Base-by-base conservation (phyloP, 176 grass and related monocot genomes). In the Oryza rufipogon region DNA sequence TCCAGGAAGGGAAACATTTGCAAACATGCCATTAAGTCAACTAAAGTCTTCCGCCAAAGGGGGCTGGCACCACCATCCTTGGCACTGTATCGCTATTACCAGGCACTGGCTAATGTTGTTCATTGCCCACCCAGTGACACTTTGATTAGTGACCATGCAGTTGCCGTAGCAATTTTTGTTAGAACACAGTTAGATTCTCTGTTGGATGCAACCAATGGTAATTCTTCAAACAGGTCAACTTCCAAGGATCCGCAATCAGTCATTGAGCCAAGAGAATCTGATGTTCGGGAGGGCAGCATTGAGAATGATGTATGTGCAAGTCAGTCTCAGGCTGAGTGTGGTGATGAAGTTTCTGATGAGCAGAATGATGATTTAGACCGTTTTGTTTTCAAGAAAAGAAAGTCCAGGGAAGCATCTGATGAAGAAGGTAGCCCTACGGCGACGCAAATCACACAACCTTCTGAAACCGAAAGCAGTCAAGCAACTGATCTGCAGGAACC, bases 1-100 rank as follows among this genome's bases (percentile, higher is more conserved):
- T 96, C 91, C 32, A 92, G 22, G 75, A 85, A 85, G 87, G 96
- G 96, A 66, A 93, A 99, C 70, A 73, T 99, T 86, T 99, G 96
- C 83, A 93, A 96, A 75, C 96, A 99, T 87, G 79, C 73, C 47
- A 80, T 91, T 54, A 92, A 95, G 45, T 89, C 81, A 1, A 89
- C 88, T 79, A 96, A 91, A 81, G 58, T 94, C 36, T 92, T 46
- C 87, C 89, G 90, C 16, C 81, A 91, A 77, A 92, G 46, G 75
- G 93, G 91, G 78, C 86, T 96, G 71, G 81, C 69, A 32, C 89
- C 73, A 17, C 80, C 89, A 82, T 94, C 93, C 0, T 79, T 94
- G 72, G 91, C 93, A 56, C 66, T 94, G 60, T 78, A 86, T 69
- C 66, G 81, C 56, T 99, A 92, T 80, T 88, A 91, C 51, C 84